These are phyloP conservation scores for Pseudocohnilembus persalinus DNA, from an alignment of 169 alveolate genomes.

Conservation along the genomic window DNA sequence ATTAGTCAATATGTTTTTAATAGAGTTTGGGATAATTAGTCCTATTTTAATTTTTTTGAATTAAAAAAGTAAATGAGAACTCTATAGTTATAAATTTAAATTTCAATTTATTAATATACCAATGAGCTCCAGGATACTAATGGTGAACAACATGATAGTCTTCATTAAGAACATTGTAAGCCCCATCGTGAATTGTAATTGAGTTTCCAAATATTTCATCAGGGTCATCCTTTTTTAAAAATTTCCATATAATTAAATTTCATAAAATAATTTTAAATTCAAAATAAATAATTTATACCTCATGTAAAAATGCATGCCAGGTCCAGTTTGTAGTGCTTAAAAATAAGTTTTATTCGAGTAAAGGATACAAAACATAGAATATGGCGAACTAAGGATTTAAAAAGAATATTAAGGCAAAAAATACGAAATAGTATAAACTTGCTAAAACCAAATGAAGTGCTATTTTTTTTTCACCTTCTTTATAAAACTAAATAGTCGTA, in stretches of 20 bases:
- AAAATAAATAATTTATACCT: too few species aligned
- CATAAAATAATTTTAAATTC: too few species aligned
- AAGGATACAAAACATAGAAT: conserved; percentile 1
- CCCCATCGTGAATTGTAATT: conserved; percentile 4
- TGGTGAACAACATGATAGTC: conserved; percentile 18
- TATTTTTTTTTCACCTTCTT: background rate
- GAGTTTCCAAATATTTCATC: background rate
- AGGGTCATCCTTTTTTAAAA: too few species aligned
- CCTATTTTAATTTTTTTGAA: too few species aligned
- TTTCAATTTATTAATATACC: too few species aligned
- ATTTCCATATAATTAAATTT: too few species aligned
- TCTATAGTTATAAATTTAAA: too few species aligned
- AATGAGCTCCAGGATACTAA: conserved; percentile 18
- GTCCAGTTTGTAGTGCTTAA: conserved; percentile 5
- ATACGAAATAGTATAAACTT: background rate
- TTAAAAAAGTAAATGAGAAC: too few species aligned
- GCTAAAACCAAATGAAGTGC: background rate
- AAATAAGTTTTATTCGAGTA: conserved; percentile 5
- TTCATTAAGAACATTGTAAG: conserved; percentile 9
- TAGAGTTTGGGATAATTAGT: conserved; percentile 8
- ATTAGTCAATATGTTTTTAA: conserved; percentile 7
- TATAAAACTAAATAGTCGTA: conserved; percentile 11
- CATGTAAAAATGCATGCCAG: conserved; percentile 16
- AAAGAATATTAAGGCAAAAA: background rate
- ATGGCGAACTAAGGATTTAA: background rate